A percentile compares a stretch with the other conserved stretches of the same genome.
phyloP scores from a whole-genome alignment of 2,329 filamentous ascomycete species.

The Aureobasidium sp. region DNA sequence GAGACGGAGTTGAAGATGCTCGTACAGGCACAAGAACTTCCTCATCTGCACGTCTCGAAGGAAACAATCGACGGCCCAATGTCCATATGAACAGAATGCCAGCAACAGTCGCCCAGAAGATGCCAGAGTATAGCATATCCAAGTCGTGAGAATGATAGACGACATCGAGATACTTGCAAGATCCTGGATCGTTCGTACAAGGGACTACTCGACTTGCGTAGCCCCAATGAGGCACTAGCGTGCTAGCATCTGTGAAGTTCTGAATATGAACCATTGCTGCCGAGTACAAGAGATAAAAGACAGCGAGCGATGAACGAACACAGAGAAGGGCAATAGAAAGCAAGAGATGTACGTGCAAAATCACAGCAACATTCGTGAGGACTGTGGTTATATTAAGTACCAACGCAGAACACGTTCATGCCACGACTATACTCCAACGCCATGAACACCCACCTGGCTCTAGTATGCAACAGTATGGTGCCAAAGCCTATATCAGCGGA shows the following conservation, averaged over 20 bases:
- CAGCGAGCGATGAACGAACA: background rate
- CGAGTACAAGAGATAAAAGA: background rate
- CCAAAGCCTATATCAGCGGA: background rate
- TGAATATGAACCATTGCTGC: constrained; percentile 18
- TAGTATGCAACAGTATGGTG: background rate
- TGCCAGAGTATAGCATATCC: constrained; percentile 48
- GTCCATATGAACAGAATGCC: constrained; percentile 35
- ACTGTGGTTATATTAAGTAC: background rate
- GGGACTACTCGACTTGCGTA: constrained; percentile 48
- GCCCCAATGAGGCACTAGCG: constrained; percentile 43
- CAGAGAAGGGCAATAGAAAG: background rate
- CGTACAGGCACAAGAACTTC: constrained; percentile 20
- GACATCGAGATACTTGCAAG: constrained; percentile 50
- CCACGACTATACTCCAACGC: background rate
- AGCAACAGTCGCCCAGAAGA: constrained; percentile 48
- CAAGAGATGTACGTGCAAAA: background rate
- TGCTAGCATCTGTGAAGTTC: constrained; percentile 24
- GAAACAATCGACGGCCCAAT: background rate
- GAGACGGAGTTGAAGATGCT: constrained; percentile 29
- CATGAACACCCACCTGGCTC: background rate
- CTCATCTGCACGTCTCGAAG: constrained; percentile 24
- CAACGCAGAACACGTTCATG: background rate
- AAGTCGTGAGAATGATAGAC: constrained; percentile 48
- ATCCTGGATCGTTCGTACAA: constrained; percentile 50
- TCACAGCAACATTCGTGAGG: background rate